Evolutionary conservation across 495 filamentous ascomycete genomes (phyloP).

Genomic region (Choiromyces venosus): DNA sequence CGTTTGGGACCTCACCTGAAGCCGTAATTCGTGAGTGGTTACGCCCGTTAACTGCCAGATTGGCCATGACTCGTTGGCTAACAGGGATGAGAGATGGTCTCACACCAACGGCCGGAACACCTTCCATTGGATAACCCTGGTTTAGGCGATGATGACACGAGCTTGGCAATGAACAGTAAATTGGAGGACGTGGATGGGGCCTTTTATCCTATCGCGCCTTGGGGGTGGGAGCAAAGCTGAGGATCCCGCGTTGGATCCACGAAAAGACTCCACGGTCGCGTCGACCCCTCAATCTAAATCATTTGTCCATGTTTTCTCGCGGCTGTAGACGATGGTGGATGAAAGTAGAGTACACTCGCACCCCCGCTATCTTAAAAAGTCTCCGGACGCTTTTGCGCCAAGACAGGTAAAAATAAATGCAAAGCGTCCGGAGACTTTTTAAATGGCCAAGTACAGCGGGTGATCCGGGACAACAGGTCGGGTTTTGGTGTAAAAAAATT

Average conservation of each 20-base stretch:
- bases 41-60: constrained; percentile 2
- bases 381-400: too few species aligned
- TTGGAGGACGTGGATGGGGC: background rate
- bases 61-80: background rate
- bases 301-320: background rate
- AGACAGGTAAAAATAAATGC: too few species aligned
- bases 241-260: background rate
- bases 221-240: background rate
- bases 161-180: background rate
- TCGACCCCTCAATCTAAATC: background rate
- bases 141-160: background rate
- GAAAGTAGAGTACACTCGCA: background rate
- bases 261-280: background rate
- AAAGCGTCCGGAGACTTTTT: too few species aligned
- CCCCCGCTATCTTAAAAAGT: too few species aligned
- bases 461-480: too few species aligned
- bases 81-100: constrained; percentile 3
- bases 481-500: too few species aligned
- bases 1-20: background rate
- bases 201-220: too few species aligned
- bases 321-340: background rate
- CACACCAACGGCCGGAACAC: background rate
- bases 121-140: background rate
- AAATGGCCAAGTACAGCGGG: too few species aligned
- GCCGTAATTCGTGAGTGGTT: background rate